phyloP scores from a whole-genome alignment of 2,329 filamentous ascomycete species.

The Harringtonia aguacate region DNA sequence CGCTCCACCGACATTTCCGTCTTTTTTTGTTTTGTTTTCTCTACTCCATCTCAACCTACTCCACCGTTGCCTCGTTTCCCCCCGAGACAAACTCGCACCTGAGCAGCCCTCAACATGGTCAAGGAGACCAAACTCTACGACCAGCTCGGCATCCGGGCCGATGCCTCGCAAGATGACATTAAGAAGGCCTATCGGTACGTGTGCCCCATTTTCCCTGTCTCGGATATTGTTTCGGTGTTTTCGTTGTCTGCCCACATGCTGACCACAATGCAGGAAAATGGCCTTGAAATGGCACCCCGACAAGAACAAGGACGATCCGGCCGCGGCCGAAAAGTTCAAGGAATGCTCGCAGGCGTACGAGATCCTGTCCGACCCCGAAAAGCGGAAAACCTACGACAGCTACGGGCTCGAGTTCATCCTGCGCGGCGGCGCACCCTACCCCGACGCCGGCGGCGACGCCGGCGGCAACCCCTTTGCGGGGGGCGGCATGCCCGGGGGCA shows the following conservation, averaged over 20 bases:
- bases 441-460: slow-evolving; percentile 4
- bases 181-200: slow-evolving; percentile 87
- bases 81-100: no score
- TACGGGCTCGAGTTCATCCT: slow-evolving; percentile 90
- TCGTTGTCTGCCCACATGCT: background rate
- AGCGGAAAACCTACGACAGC: slow-evolving; percentile 90
- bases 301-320: slow-evolving; percentile 90
- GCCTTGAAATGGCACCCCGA: slow-evolving; percentile 92
- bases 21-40: background rate
- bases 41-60: background rate
- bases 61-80: no score
- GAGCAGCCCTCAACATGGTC: slow-evolving; percentile 17
- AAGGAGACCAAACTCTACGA: slow-evolving; percentile 61
- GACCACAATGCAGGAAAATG: slow-evolving; percentile 51
- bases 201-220: background rate
- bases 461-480: slow-evolving; percentile 51
- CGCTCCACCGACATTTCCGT: background rate
- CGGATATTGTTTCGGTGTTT: background rate
- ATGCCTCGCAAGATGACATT: slow-evolving; percentile 83
- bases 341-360: slow-evolving; percentile 97
- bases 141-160: slow-evolving; percentile 64
- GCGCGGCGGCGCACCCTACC: slow-evolving; percentile 59
- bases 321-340: slow-evolving; percentile 90
- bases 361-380: slow-evolving; percentile 93
- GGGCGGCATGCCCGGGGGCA: slow-evolving; percentile 37